phyloP scores from a whole-genome alignment of 768 basidiomycete species.

The Boletus pseudo-olivaceus region DNA sequence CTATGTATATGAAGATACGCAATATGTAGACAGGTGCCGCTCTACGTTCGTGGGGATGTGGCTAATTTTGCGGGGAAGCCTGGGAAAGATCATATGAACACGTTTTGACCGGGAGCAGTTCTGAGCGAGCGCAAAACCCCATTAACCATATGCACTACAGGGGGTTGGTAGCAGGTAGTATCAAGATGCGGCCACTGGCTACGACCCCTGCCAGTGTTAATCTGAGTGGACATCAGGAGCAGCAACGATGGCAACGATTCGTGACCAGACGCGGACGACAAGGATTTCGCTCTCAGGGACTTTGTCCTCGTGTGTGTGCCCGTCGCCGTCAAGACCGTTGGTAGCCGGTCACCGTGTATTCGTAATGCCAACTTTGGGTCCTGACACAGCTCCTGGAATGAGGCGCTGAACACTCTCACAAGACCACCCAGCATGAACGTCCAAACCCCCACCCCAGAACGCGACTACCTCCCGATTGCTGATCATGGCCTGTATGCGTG shows the following conservation, averaged over 20 bases:
- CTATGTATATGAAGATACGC: neutral
- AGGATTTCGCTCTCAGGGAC: neutral
- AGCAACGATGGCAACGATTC: neutral
- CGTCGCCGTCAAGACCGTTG: neutral
- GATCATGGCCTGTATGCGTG: conserved; percentile 74
- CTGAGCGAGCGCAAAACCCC: neutral
- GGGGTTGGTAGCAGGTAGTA: neutral
- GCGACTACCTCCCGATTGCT: conserved; percentile 71
- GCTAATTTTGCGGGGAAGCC: neutral
- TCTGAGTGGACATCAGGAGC: neutral
- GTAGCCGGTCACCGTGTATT: conserved; percentile 1
- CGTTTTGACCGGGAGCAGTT: neutral
- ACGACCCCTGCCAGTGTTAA: neutral
- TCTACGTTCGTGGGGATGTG: neutral
- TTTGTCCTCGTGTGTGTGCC: neutral
- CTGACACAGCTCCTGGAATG: neutral
- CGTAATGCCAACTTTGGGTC: conserved; percentile 7
- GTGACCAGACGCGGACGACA: neutral
- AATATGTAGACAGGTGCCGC: neutral
- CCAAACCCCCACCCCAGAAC: conserved; percentile 47
- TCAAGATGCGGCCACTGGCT: neutral
- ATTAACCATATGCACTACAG: neutral
- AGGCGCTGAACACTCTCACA: neutral
- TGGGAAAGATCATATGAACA: conserved; percentile 2
- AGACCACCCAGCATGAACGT: conserved; percentile 40